Evolutionary conservation across 1,139 yeast genomes (phyloP).

Genomic region (Zygosaccharomyces pseudobailii): DNA sequence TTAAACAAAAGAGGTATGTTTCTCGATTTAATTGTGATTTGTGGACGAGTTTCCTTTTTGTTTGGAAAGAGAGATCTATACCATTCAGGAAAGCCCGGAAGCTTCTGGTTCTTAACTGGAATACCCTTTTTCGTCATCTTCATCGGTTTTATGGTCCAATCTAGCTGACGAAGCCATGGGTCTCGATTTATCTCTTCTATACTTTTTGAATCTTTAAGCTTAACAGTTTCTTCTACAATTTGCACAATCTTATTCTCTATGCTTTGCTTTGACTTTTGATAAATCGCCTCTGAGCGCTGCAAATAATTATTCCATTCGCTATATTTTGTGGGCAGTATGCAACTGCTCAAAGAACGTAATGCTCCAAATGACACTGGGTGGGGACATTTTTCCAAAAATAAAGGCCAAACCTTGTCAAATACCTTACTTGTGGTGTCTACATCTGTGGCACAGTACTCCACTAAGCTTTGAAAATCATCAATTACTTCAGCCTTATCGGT

Average conservation of each 20-base stretch:
- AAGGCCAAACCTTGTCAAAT: slow-evolving; percentile 63
- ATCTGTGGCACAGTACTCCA: slow-evolving; percentile 83
- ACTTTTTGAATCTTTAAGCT: slow-evolving; percentile 31
- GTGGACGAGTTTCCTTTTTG: slow-evolving; percentile 41
- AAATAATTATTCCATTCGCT: slow-evolving; percentile 69
- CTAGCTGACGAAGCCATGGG: slow-evolving; percentile 87
- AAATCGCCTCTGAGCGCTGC: slow-evolving; percentile 60
- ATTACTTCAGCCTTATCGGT: slow-evolving; percentile 51
- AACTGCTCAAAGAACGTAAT: slow-evolving; percentile 66
- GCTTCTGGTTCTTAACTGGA: slow-evolving; percentile 72
- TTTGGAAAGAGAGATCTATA: slow-evolving; percentile 66
- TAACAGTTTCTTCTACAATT: slow-evolving; percentile 59
- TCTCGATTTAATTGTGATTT: slow-evolving; percentile 67
- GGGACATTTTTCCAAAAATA: slow-evolving; percentile 64
- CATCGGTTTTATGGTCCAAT: slow-evolving; percentile 70
- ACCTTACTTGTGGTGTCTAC: slow-evolving; percentile 72
- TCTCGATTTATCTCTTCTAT: slow-evolving; percentile 43
- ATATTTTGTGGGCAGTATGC: slow-evolving; percentile 71
- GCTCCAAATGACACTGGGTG: slow-evolving; percentile 97
- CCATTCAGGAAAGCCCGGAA: slow-evolving; percentile 96
- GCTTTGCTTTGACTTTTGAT: slow-evolving; percentile 51
- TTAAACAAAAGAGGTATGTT: slow-evolving; percentile 70
- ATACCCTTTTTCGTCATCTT: slow-evolving; percentile 65
- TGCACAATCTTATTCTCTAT: slow-evolving; percentile 56
- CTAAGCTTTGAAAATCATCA: slow-evolving; percentile 54